These are phyloP conservation scores for Hypoxylon sp. DNA, from an alignment of 2,329 filamentous ascomycete species.

Conservation along the genomic window DNA sequence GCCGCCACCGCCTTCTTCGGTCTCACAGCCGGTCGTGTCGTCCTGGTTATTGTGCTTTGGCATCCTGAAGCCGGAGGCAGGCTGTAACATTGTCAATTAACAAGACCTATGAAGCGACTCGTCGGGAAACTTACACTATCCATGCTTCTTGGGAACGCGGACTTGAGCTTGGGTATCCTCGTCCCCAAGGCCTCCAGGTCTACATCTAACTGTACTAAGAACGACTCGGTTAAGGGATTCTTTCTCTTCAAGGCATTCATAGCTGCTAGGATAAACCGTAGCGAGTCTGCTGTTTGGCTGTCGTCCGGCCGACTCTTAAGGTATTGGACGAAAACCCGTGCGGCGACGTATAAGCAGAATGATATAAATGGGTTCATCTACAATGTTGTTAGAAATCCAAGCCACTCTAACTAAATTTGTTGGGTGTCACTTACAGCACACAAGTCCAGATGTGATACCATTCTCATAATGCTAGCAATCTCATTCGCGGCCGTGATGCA, in stretches of 20 bases:
- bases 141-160: slow-evolving; percentile 61
- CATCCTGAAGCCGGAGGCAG: slow-evolving; percentile 37
- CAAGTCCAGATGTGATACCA: slow-evolving; percentile 90
- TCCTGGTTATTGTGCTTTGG: slow-evolving; percentile 23
- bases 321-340: slow-evolving; percentile 94
- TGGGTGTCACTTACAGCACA: slow-evolving; percentile 68
- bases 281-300: slow-evolving; percentile 76
- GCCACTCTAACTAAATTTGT: not conserved
- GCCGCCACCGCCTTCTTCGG: slow-evolving; percentile 12
- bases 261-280: slow-evolving; percentile 89
- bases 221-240: slow-evolving; percentile 93
- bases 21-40: slow-evolving; percentile 16
- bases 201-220: slow-evolving; percentile 90
- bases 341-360: slow-evolving; percentile 95
- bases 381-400: slow-evolving; percentile 27
- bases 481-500: slow-evolving; percentile 94
- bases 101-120: not conserved
- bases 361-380: slow-evolving; percentile 96
- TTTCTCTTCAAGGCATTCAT: slow-evolving; percentile 89
- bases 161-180: slow-evolving; percentile 65
- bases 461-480: slow-evolving; percentile 93
- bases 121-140: slow-evolving; percentile 57
- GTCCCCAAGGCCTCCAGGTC: slow-evolving; percentile 81
- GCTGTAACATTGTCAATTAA: too few relatives aligned
- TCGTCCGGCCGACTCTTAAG: slow-evolving; percentile 94